phyloP scores from a whole-genome alignment of 495 filamentous ascomycete species.

The Trichocladium uniseriatum region DNA sequence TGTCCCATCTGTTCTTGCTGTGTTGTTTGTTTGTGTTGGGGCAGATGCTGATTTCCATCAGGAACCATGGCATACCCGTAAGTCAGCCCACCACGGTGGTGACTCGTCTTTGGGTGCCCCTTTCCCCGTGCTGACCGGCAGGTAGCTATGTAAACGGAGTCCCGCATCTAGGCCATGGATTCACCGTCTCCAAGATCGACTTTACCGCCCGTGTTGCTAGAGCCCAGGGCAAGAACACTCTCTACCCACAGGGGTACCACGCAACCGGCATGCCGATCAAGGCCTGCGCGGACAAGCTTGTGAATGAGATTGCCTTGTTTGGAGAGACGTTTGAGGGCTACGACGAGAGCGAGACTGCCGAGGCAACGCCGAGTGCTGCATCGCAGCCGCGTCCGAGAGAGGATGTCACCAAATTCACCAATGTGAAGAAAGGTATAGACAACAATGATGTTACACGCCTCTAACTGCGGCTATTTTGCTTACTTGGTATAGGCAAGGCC shows the following conservation, averaged over 20 bases:
- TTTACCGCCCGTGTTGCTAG: conserved; percentile 73
- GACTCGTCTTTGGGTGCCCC: no score
- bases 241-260: conserved; percentile 89
- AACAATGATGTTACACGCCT: no score
- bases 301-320: conserved; percentile 78
- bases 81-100: neutral
- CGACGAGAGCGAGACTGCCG: conserved; percentile 45
- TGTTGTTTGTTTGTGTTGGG: conserved; percentile 2
- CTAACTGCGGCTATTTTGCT: no score
- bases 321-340: conserved; percentile 78
- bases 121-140: neutral
- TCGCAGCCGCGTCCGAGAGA: conserved; percentile 36
- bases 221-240: conserved; percentile 76
- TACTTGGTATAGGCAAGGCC: conserved; percentile 84
- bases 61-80: conserved; percentile 3
- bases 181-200: conserved; percentile 69
- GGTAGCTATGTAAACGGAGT: conserved; percentile 80
- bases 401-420: conserved; percentile 75
- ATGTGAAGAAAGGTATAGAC: conserved; percentile 56
- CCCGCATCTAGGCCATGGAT: conserved; percentile 83
- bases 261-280: conserved; percentile 97
- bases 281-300: conserved; percentile 88
- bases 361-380: conserved; percentile 9
- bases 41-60: neutral
- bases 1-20: conserved; percentile 35